Conservation (phyloP, 768 basidiomycete species). For the Rhizopogon vulgaris region DNA sequence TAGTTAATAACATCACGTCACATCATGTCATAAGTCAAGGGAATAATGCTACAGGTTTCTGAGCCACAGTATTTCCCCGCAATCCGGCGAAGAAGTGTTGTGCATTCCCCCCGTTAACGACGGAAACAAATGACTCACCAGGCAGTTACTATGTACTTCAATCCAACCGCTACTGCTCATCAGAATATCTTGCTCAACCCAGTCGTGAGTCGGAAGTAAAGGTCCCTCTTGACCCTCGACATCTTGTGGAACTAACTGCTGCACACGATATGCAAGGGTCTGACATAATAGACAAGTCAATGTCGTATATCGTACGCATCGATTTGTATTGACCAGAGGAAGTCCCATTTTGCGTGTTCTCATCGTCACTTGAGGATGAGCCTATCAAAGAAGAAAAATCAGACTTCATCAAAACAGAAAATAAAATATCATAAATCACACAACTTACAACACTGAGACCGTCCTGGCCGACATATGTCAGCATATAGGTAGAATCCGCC, state of each 20-base stretch:
- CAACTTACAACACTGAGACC: constrained; percentile 59
- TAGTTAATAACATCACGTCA: background rate
- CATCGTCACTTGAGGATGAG: constrained; percentile 65
- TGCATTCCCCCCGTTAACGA: background rate
- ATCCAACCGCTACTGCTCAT: constrained; percentile 69
- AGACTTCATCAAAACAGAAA: background rate
- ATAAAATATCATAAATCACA: background rate
- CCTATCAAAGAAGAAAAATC: constrained; percentile 30
- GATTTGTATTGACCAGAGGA: constrained; percentile 37
- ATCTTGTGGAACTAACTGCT: constrained; percentile 51
- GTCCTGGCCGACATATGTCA: constrained; percentile 59
- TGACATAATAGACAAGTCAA: constrained; percentile 69
- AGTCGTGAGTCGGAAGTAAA: constrained; percentile 65
- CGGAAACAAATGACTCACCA: constrained; percentile 45
- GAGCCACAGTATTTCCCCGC: background rate
- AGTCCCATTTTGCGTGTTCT: constrained; percentile 47
- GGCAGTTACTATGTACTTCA: constrained; percentile 56
- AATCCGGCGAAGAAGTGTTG: background rate
- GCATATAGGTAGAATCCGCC: constrained; percentile 36
- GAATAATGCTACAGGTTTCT: no score
- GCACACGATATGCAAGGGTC: constrained; percentile 60
- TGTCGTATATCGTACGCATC: constrained; percentile 53
- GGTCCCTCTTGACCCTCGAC: constrained; percentile 58
- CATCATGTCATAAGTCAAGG: background rate
- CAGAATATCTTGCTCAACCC: constrained; percentile 69